These are phyloP conservation scores for Fraxinus floribunda DNA, from an alignment of 305 asterid species.

Conservation along the genomic window DNA sequence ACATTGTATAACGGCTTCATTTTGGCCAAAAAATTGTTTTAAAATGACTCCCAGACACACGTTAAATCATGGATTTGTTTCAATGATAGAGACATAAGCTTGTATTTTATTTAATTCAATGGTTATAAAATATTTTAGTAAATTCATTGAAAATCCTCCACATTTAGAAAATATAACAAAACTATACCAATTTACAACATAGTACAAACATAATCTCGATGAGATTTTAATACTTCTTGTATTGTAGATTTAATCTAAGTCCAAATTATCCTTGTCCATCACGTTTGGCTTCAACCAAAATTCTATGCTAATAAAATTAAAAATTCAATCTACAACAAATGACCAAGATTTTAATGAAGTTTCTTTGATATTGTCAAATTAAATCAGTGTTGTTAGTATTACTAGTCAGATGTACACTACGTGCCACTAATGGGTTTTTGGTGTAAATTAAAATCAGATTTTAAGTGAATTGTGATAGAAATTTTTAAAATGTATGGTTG, in stretches of 20 bases:
- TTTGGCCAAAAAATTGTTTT: too few relatives aligned
- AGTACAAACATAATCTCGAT: neutral
- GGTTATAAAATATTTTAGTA: too few relatives aligned
- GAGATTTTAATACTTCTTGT: neutral
- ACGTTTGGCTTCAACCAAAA: neutral
- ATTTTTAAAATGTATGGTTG: too few relatives aligned
- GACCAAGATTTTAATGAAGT: neutral
- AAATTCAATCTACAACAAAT: neutral
- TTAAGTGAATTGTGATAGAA: too few relatives aligned
- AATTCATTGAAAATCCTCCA: too few relatives aligned
- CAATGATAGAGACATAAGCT: neutral
- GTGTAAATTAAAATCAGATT: too few relatives aligned
- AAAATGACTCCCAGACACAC: too few relatives aligned
- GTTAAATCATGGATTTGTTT: neutral
- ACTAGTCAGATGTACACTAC: neutral
- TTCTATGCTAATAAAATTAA: neutral
- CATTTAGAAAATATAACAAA: too few relatives aligned
- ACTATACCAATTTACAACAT: neutral
- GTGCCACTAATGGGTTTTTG: neutral
- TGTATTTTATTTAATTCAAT: neutral
- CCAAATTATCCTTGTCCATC: slow-evolving; percentile 7
- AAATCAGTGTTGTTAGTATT: neutral
- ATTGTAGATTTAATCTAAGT: neutral
- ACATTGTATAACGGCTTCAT: too few relatives aligned
- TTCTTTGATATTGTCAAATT: neutral